Conservation (phyloP, 164 flowering plant genomes). For the Annona cherimola region DNA sequence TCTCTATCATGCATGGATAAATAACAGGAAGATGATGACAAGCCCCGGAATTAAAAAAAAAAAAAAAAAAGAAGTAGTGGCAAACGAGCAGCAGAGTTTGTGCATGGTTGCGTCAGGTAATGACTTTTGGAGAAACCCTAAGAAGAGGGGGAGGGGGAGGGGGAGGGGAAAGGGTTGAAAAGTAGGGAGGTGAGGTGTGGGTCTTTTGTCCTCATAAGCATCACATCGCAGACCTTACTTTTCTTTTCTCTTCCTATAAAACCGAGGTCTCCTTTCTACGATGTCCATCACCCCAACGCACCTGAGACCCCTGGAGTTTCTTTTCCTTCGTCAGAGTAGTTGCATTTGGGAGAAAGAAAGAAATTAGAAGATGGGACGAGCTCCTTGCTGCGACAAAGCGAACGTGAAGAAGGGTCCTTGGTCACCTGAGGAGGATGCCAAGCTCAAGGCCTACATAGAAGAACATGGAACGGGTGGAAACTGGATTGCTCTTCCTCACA, state of each 20-base stretch:
- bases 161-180: slow-evolving; percentile 30
- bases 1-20: too few species aligned
- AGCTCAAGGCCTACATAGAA: slow-evolving; percentile 59
- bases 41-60: too few species aligned
- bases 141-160: slow-evolving; percentile 9
- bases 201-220: slow-evolving; percentile 40
- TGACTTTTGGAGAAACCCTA: neutral
- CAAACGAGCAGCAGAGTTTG: neutral
- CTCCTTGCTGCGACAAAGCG: slow-evolving; percentile 84
- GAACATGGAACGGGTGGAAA: slow-evolving; percentile 65
- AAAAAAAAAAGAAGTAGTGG: neutral
- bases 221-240: slow-evolving; percentile 27
- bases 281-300: neutral
- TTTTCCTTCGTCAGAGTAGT: slow-evolving; percentile 4
- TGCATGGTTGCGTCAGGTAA: neutral
- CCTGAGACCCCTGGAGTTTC: slow-evolving; percentile 6
- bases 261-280: slow-evolving; percentile 19
- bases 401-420: slow-evolving; percentile 84
- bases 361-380: slow-evolving; percentile 58
- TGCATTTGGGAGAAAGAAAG: slow-evolving; percentile 11
- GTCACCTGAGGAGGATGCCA: slow-evolving; percentile 78
- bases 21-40: too few species aligned
- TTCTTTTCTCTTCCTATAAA: slow-evolving; percentile 43
- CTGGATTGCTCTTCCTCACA: slow-evolving; percentile 73
- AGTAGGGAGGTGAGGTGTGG: slow-evolving; percentile 18